Base-by-base conservation (phyloP, 1,284 basidiomycete genomes). In the Calocybe gambosa region DNA sequence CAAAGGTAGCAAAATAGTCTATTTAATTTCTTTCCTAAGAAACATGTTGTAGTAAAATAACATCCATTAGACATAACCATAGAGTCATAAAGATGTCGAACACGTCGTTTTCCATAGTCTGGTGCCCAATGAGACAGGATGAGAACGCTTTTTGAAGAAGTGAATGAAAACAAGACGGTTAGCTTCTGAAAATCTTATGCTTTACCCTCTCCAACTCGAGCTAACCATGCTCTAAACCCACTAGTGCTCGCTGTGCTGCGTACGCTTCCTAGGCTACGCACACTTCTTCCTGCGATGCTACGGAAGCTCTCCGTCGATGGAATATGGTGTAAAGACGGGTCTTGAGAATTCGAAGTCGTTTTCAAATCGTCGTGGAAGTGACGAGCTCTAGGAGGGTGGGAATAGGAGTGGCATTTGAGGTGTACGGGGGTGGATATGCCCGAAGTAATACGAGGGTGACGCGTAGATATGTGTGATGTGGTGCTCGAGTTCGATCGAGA, bases 241-340 rank as follows among this genome's bases (percentile, higher is more conserved):
- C 67, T 57, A 3, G 60, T 62, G 50, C 67, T 70, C 18, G 64
- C 61, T n/a, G 63, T 63, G 53, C 71, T 73, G 53, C 64, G 68
- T 31, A 67, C 58, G 46, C 71, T 71, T 43, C 65, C 65, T 26
- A 71, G 51, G 47, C 71, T 73, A 43, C 67, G 60, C 43, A 69
- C 62, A 46, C 71, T 74, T 46, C 68, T 61, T 9, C 63, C 69
- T 16, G 61, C 56, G 37, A 66, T 68, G 44, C 66, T 72, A 39
- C 63, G 63, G 50, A 70, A 69, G 53, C 70, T 73, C 54, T 75
- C 73, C 45, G 67, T 59, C 1, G 72, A 74, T 7, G 72, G 65
- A n/a, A 64, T 61, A 28, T 54, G 58, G 28, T 66, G 64, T 39
- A 71, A 57, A 23, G 60, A 51, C n/a, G 18, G 35, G 21, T 12